Conservation (phyloP, 2,329 filamentous ascomycete species). For the Xylaria sp. region DNA sequence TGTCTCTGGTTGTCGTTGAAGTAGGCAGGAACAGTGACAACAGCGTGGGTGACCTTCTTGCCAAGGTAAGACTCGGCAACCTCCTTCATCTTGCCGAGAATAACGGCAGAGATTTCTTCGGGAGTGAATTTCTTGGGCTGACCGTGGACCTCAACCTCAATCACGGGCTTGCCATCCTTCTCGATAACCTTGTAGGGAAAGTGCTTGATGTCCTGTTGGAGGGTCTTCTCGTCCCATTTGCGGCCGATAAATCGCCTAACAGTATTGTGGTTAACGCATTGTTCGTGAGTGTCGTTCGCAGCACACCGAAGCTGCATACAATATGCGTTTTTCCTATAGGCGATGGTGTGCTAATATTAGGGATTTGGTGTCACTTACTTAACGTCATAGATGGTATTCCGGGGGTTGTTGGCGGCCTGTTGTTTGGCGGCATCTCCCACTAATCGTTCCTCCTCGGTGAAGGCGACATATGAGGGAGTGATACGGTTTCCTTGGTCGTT, state of each 20-base stretch:
- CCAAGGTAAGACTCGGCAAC: slow-evolving; percentile 79
- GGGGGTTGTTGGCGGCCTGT: slow-evolving; percentile 82
- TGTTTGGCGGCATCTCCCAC: slow-evolving; percentile 98
- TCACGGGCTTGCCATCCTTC: slow-evolving; percentile 87
- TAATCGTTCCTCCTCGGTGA: slow-evolving; percentile 95
- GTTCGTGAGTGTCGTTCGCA: too few relatives aligned
- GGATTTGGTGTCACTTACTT: slow-evolving; percentile 65
- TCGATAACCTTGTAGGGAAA: slow-evolving; percentile 94
- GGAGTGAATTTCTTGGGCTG: slow-evolving; percentile 75
- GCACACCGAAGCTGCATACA: too few relatives aligned
- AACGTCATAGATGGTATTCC: slow-evolving; percentile 78
- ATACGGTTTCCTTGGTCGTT: slow-evolving; percentile 98
- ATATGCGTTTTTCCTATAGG: neutral
- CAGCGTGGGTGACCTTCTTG: slow-evolving; percentile 83
- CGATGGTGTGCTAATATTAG: neutral
- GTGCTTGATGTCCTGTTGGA: slow-evolving; percentile 95
- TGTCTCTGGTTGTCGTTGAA: slow-evolving; percentile 99
- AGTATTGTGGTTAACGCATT: slow-evolving; percentile 39
- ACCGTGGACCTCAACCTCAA: slow-evolving; percentile 74
- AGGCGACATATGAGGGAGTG: slow-evolving; percentile 92
- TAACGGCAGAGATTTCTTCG: slow-evolving; percentile 82
- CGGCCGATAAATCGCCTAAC: slow-evolving; percentile 80
- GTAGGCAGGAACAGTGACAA: slow-evolving; percentile 95
- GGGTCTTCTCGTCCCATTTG: slow-evolving; percentile 82
- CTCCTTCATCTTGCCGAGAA: slow-evolving; percentile 85